phyloP scores from a whole-genome alignment of 2,329 filamentous ascomycete species.

The Fusarium staphyleae region DNA sequence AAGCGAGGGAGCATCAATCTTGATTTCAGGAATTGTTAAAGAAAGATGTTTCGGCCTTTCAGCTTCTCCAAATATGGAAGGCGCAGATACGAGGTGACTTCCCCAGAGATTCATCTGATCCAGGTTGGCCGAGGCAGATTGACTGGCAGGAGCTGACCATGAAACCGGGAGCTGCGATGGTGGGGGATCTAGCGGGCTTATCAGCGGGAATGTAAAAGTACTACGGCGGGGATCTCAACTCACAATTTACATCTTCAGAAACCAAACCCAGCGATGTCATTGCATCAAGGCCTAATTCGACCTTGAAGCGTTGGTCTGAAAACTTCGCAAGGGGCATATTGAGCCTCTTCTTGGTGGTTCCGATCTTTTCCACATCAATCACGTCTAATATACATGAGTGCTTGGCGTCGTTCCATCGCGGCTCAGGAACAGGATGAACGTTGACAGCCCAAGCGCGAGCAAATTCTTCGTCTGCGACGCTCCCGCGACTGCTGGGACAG shows the following conservation, averaged over 20 bases:
- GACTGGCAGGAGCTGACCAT: slow-evolving; percentile 23
- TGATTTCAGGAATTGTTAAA: slow-evolving; percentile 18
- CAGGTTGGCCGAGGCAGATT: slow-evolving; percentile 5
- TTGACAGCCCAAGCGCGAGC: slow-evolving; percentile 13
- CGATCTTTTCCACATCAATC: slow-evolving; percentile 30
- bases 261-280: slow-evolving; percentile 22
- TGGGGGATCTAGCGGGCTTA: no score
- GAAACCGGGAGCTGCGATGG: background rate
- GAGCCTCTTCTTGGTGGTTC: slow-evolving; percentile 8
- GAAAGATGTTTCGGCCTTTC: background rate
- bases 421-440: slow-evolving; percentile 12
- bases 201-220: background rate
- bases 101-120: background rate
- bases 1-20: slow-evolving; percentile 6
- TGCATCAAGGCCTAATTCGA: slow-evolving; percentile 24
- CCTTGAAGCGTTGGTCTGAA: slow-evolving; percentile 4
- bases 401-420: slow-evolving; percentile 15
- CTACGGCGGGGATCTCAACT: slow-evolving; percentile 6
- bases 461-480: slow-evolving; percentile 25
- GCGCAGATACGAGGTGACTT: background rate
- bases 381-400: slow-evolving; percentile 25
- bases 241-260: slow-evolving; percentile 9
- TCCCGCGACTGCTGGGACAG: slow-evolving; percentile 9
- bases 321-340: slow-evolving; percentile 23
- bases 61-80: background rate